Conservation (phyloP, 2,329 filamentous ascomycete genomes). For the Pseudogymnoascus sp. region DNA sequence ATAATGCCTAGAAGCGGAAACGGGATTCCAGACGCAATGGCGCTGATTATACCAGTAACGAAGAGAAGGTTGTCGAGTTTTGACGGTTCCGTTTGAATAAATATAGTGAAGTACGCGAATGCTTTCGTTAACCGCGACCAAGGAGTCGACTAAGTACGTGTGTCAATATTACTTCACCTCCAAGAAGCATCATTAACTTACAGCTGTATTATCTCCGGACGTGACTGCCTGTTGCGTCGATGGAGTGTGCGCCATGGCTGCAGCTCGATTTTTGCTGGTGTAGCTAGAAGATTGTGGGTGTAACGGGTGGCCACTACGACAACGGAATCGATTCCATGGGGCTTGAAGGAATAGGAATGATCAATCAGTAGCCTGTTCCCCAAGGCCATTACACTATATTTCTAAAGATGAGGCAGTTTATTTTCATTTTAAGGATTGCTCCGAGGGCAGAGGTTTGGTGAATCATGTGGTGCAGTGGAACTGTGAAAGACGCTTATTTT, state of each 20-base stretch:
- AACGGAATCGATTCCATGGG: background rate
- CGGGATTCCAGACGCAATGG: slow-evolving; percentile 50
- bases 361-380: background rate
- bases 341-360: background rate
- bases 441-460: background rate
- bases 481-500: background rate
- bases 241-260: background rate
- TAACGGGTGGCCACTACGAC: background rate
- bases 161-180: background rate
- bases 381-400: background rate
- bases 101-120: background rate
- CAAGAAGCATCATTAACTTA: background rate
- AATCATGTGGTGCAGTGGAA: background rate
- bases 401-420: background rate
- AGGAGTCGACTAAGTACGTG: background rate
- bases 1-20: slow-evolving; percentile 57
- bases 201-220: background rate
- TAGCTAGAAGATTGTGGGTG: background rate
- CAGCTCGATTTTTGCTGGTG: background rate
- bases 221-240: background rate
- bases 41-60: slow-evolving; percentile 34
- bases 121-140: background rate
- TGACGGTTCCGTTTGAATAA: slow-evolving; percentile 9
- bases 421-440: background rate
- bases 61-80: slow-evolving; percentile 27